Evolutionary conservation across 352 stramenopile species (phyloP).

Genomic region (Blastocystis sp.): DNA sequence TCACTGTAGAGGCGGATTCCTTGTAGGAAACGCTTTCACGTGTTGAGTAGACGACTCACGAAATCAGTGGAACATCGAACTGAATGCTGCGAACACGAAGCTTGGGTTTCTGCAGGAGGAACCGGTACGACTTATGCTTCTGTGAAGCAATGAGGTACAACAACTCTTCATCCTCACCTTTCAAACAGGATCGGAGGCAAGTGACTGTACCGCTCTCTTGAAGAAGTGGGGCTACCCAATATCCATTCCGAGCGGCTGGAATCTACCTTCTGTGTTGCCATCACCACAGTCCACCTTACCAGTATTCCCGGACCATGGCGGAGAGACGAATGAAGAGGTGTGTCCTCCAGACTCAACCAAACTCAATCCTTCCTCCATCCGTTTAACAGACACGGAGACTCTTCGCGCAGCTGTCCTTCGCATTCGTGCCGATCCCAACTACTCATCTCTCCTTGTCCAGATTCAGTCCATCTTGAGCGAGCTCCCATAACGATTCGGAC

Average conservation of each 20-base stretch:
- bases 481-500: too few relatives aligned
- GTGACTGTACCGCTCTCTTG: background rate
- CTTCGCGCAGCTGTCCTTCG: background rate
- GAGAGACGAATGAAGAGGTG: background rate
- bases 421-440: background rate
- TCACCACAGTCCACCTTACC: background rate
- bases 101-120: background rate
- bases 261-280: constrained; percentile 1
- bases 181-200: background rate
- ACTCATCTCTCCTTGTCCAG: background rate
- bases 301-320: background rate
- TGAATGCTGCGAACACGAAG: background rate
- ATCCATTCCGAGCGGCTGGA: background rate
- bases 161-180: constrained; percentile 1
- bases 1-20: background rate
- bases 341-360: background rate
- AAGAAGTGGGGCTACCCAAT: background rate
- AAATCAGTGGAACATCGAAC: background rate
- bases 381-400: background rate
- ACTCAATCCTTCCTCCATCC: background rate
- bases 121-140: background rate
- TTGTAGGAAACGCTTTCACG: background rate
- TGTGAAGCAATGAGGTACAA: background rate
- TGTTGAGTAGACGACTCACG: background rate
- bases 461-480: background rate